A percentile compares a stretch with the other conserved stretches of the same genome.
Evolutionary conservation across 2,329 filamentous ascomycete genomes (phyloP).

Genomic region (Diaporthe vaccinii): DNA sequence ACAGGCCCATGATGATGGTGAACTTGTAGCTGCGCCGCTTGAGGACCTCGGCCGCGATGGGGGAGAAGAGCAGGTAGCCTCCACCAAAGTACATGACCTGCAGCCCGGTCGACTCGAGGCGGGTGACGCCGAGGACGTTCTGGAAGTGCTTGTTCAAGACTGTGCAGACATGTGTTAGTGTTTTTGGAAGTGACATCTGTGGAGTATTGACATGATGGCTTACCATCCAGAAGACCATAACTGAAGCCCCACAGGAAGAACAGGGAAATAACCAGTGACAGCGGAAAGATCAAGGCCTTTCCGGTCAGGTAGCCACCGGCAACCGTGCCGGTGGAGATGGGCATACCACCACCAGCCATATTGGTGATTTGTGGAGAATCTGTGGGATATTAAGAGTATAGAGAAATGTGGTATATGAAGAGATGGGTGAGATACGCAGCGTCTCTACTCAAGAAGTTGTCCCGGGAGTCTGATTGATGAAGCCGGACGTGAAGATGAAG

Average conservation of each 20-base stretch:
- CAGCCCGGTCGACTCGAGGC: conserved; percentile 60
- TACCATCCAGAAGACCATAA: conserved; percentile 52
- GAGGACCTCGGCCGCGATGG: conserved; percentile 65
- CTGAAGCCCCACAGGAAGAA: conserved; percentile 56
- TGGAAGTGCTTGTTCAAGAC: conserved; percentile 67
- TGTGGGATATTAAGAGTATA: background rate
- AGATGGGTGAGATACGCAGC: background rate
- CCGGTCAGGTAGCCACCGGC: conserved; percentile 34
- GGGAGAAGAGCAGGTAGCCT: conserved; percentile 54
- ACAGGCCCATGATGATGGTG: conserved; percentile 75
- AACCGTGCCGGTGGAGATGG: conserved; percentile 24
- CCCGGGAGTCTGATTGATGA: background rate
- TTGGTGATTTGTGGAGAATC: background rate
- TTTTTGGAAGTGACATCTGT: background rate
- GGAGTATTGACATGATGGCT: background rate
- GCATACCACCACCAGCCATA: conserved; percentile 35
- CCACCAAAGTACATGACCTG: conserved; percentile 66
- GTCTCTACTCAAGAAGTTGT: background rate
- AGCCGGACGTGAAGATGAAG: conserved; percentile 13
- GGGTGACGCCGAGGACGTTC: conserved; percentile 58
- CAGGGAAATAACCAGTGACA: conserved; percentile 49
- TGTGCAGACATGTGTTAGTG: conserved; percentile 1
- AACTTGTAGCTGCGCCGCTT: conserved; percentile 75
- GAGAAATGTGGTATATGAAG: background rate
- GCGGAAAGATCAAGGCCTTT: conserved; percentile 26